Evolutionary conservation across 139 green algal species (phyloP), one percentile per base, ranked within the genome.

Genomic region (Tetradesmus lagerheimii): DNA sequence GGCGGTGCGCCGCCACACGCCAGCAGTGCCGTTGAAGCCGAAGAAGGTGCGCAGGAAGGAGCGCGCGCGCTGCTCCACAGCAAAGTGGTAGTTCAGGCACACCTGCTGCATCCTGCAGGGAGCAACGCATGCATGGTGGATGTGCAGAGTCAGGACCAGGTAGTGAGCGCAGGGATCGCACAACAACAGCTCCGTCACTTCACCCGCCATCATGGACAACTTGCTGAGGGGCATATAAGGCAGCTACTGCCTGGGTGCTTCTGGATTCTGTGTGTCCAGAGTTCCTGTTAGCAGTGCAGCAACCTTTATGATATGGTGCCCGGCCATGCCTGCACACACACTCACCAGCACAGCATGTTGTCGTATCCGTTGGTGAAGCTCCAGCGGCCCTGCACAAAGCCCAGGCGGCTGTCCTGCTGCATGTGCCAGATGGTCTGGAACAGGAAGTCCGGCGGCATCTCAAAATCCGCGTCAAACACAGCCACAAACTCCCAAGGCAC

Each of bases 311-410:
- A 20, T 62, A 14, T 62, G 47, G 16, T 75, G 64, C 64, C 2
- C 34, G n/a, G 29, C 18, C 20, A 75, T 75, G 64, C 20, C 25
- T 75, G 64, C 29, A n/a, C 27, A 23, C 27, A 6, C 27, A 9
- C 79, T 6, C 62, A 91, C 87, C 87, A 91, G 78, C 57, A 82
- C 34, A 91, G 87, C 57, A 91, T 50, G 53, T 91, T 91, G 79
- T 86, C 87, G 50, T 94, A 87, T n/a, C 53, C 87, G 87, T 96
- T 96, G 37, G 91, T 77, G 91, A 95, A 97, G 34, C 88, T 92
- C 96, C 96, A 98, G 71, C 96, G 93, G 29, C 96, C 95, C 91
- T 98, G 96, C 39, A 96, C 96, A 87, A 96, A 98, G 12, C 90
- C 96, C 53, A 97, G 89, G 47, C 89, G 85, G 76, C 16, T 45